These are phyloP conservation scores for Kodamaea neixiangensis DNA, from an alignment of 805 yeast species.

Conservation along the genomic window DNA sequence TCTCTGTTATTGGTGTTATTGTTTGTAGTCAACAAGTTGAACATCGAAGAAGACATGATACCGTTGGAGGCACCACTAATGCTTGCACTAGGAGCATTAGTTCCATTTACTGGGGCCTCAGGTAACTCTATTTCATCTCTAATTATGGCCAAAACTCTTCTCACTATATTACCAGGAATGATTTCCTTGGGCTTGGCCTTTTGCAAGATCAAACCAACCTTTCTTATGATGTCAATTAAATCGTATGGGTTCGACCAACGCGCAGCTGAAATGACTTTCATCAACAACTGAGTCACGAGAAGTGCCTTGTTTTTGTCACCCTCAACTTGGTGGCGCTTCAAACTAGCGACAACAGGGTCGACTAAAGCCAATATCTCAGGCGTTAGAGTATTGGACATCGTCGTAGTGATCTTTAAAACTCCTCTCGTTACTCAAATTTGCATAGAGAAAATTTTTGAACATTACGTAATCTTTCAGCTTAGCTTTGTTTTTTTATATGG, in stretches of 20 bases:
- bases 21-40: constrained; percentile 69
- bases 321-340: constrained; percentile 80
- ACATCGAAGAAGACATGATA: constrained; percentile 75
- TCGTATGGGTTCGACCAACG: constrained; percentile 83
- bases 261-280: constrained; percentile 85
- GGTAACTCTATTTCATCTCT: constrained; percentile 68
- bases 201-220: constrained; percentile 67
- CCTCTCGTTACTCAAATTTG: neutral
- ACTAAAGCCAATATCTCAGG: constrained; percentile 38
- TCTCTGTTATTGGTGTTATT: constrained; percentile 24
- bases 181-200: constrained; percentile 89
- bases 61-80: constrained; percentile 4
- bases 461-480: constrained; percentile 7
- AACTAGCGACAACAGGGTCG: constrained; percentile 45
- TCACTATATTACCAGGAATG: constrained; percentile 84
- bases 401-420: neutral
- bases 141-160: constrained; percentile 83
- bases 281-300: constrained; percentile 81
- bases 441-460: constrained; percentile 7
- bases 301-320: constrained; percentile 85
- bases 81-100: constrained; percentile 36
- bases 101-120: constrained; percentile 19
- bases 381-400: constrained; percentile 7
- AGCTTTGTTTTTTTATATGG: neutral
- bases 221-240: constrained; percentile 68